Evolutionary conservation across 495 filamentous ascomycete genomes (phyloP).

Genomic region (Apiosordaria backusii): DNA sequence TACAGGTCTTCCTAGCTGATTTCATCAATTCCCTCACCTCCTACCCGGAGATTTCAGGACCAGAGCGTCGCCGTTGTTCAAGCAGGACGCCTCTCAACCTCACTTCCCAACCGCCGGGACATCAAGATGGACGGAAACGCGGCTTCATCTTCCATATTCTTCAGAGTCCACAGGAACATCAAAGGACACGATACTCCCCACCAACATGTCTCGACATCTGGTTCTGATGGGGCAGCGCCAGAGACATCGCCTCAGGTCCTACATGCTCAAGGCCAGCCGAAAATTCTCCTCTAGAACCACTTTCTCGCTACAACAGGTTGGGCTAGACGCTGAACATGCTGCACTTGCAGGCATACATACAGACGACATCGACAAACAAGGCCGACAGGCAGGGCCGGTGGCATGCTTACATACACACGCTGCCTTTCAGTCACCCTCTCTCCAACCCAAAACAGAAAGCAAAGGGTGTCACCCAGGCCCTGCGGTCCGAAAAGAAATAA

Average conservation of each 20-base stretch:
- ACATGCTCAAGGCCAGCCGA: not conserved
- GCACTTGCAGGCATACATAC: not conserved
- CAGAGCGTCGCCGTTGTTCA: not conserved
- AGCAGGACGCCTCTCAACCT: not conserved
- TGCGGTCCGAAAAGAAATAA: constrained; percentile 27
- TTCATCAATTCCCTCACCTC: not conserved
- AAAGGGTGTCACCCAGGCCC: constrained; percentile 28
- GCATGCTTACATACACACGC: not conserved
- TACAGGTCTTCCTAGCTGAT: not conserved
- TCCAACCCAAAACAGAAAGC: constrained; percentile 1
- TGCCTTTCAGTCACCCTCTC: not conserved
- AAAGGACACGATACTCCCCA: not conserved
- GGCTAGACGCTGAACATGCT: not conserved
- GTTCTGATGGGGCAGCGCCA: constrained; percentile 3
- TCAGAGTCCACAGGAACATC: not conserved
- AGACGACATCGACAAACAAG: not conserved
- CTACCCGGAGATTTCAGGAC: not conserved
- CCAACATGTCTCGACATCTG: not conserved
- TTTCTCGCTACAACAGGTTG: not conserved
- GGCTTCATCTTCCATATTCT: not conserved
- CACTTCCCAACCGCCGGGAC: not conserved
- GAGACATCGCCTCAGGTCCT: constrained; percentile 6
- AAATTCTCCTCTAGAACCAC: not conserved
- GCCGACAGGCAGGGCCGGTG: not conserved
- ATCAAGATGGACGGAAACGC: not conserved